Conservation (phyloP, 306 rosid species). For the Quercus alba region DNA sequence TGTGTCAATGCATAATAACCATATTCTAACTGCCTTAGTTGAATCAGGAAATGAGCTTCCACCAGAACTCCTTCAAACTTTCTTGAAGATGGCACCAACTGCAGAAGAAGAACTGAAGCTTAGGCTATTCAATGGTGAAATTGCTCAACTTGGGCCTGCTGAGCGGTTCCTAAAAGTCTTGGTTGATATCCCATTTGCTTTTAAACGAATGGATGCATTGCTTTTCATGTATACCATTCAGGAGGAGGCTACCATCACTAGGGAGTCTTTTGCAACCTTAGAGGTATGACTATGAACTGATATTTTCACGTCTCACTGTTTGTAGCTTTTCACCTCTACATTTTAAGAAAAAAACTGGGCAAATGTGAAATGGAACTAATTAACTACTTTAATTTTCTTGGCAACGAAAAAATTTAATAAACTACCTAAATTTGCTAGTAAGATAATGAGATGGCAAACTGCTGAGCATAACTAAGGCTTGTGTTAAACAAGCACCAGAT, state of each 20-base stretch:
- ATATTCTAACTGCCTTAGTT: conserved; percentile 19
- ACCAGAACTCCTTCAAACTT: conserved; percentile 61
- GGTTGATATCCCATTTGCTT: conserved; percentile 78
- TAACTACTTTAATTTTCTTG: background rate
- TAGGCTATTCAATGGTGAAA: conserved; percentile 57
- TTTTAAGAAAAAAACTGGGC: conserved; percentile 3
- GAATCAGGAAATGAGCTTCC: conserved; percentile 90
- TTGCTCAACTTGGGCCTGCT: conserved; percentile 76
- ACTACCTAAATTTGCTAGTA: background rate
- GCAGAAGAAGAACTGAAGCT: conserved; percentile 91
- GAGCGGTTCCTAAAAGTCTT: conserved; percentile 78
- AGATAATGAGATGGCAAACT: background rate
- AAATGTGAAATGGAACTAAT: background rate
- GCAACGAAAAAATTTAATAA: background rate
- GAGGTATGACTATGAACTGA: conserved; percentile 52
- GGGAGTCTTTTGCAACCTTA: conserved; percentile 58
- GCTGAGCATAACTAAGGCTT: background rate
- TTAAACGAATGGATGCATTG: conserved; percentile 77
- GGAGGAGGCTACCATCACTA: conserved; percentile 60
- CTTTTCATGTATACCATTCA: conserved; percentile 74
- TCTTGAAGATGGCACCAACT: conserved; percentile 91
- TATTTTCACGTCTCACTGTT: background rate
- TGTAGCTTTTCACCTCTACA: background rate
- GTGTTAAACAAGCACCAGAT: background rate
- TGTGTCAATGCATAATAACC: conserved; percentile 1